Conservation (phyloP, 306 rosid species). For the Quercus alba region DNA sequence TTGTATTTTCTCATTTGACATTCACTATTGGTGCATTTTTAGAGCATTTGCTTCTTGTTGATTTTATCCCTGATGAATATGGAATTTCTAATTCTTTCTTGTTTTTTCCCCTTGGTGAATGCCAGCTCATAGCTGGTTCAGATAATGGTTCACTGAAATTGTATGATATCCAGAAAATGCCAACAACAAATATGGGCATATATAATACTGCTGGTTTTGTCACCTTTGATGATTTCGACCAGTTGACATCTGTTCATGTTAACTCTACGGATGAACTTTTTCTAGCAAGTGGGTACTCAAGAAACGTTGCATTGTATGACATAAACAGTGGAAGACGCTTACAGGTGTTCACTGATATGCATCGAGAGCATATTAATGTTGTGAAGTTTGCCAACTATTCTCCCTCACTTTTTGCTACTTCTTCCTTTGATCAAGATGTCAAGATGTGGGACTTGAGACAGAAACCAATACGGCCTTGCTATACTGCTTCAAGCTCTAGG, state of each 20-base stretch:
- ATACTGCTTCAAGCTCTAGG: slow-evolving; percentile 67
- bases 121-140: slow-evolving; percentile 89
- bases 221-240: slow-evolving; percentile 72
- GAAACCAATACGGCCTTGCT: slow-evolving; percentile 63
- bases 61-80: slow-evolving; percentile 6
- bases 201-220: slow-evolving; percentile 41
- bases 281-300: slow-evolving; percentile 87
- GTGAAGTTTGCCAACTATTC: slow-evolving; percentile 82
- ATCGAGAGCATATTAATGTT: slow-evolving; percentile 75
- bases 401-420: slow-evolving; percentile 73
- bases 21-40: slow-evolving; percentile 20
- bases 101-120: slow-evolving; percentile 22
- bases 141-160: slow-evolving; percentile 81
- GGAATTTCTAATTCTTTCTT: slow-evolving; percentile 28
- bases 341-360: slow-evolving; percentile 76
- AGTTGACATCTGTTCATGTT: slow-evolving; percentile 83
- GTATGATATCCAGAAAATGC: slow-evolving; percentile 52
- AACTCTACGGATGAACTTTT: slow-evolving; percentile 72
- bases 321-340: slow-evolving; percentile 59
- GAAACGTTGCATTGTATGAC: slow-evolving; percentile 82
- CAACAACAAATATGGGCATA: slow-evolving; percentile 31
- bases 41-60: slow-evolving; percentile 16
- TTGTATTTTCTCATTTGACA: neutral
- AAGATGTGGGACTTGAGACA: slow-evolving; percentile 94
- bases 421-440: slow-evolving; percentile 81